Evolutionary conservation across 2,329 filamentous ascomycete genomes (phyloP).

Genomic region (Calonectria henricotiae): DNA sequence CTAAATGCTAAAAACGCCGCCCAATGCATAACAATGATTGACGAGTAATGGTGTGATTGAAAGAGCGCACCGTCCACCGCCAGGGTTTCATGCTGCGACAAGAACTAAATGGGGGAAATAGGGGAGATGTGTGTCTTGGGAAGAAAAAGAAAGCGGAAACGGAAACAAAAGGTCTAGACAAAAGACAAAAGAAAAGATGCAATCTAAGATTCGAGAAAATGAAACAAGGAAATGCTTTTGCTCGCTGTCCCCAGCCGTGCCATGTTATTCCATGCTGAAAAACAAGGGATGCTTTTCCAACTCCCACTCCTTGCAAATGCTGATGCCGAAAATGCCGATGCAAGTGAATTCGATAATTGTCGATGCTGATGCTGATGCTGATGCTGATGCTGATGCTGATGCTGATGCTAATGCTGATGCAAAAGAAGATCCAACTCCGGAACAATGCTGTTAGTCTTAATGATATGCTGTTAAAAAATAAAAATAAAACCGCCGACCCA

Average conservation of each 20-base stretch:
- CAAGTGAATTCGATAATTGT: background rate
- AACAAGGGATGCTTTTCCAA: slow-evolving; percentile 37
- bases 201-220: background rate
- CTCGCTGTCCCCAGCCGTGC: slow-evolving; percentile 27
- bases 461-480: background rate
- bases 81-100: slow-evolving; percentile 39
- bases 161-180: background rate
- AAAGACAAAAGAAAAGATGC: background rate
- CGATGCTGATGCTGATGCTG: slow-evolving; percentile 28
- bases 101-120: slow-evolving; percentile 28
- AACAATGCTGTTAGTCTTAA: slow-evolving; percentile 37
- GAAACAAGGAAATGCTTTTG: slow-evolving; percentile 23
- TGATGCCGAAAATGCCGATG: slow-evolving; percentile 22
- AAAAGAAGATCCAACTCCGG: slow-evolving; percentile 41
- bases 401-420: slow-evolving; percentile 23
- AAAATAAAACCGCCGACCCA: slow-evolving; percentile 46
- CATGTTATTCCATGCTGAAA: slow-evolving; percentile 29
- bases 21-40: slow-evolving; percentile 39
- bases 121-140: slow-evolving; percentile 1
- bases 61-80: slow-evolving; percentile 36
- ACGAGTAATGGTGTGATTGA: slow-evolving; percentile 31
- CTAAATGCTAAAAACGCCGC: slow-evolving; percentile 40
- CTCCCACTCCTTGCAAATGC: slow-evolving; percentile 39
- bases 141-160: slow-evolving; percentile 27
- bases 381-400: slow-evolving; percentile 30